Evolutionary conservation across 106 monocot genomes (phyloP), one percentile per base, ranked within the genome.

Genomic region (Dendrobium nobile): DNA sequence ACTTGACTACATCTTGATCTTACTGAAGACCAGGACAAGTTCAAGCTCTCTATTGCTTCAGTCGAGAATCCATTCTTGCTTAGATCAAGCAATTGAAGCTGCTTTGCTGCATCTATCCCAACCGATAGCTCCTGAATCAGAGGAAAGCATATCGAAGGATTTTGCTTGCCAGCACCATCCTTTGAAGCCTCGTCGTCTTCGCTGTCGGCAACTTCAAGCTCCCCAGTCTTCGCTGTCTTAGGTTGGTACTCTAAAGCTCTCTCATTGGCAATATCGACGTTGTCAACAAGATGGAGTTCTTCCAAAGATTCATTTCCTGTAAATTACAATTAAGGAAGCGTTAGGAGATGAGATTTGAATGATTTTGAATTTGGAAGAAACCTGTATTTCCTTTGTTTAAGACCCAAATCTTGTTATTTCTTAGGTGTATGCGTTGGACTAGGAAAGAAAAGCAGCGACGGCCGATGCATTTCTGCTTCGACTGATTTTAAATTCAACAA

Each of bases 351-450:
- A n/a, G n/a, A n/a, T n/a, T n/a, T n/a, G n/a, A n/a, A n/a, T n/a
- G n/a, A n/a, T n/a, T n/a, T n/a, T n/a, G n/a, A n/a, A n/a, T n/a
- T n/a, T n/a, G n/a, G n/a, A n/a, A n/a, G 94, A 97, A 58, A 56
- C 84, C 83, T 51, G 83, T 80, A 77, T 93, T 97, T 20, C 79
- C 97, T 97, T n/a, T n/a, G n/a, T n/a, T n/a, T n/a, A n/a, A n/a
- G n/a, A n/a, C n/a, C n/a, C n/a, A n/a, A n/a, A n/a, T n/a, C n/a
- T n/a, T n/a, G n/a, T n/a, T n/a, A n/a, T n/a, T n/a, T n/a, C n/a
- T n/a, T n/a, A n/a, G n/a, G n/a, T n/a, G n/a, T n/a, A n/a, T n/a
- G n/a, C n/a, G n/a, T n/a, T n/a, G n/a, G n/a, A n/a, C n/a, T n/a
- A n/a, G n/a, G n/a, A n/a, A n/a, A n/a, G 91, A 15, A 79, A 56